Conservation (phyloP, 2,329 filamentous ascomycete species). For the Pezicula carpinea region DNA sequence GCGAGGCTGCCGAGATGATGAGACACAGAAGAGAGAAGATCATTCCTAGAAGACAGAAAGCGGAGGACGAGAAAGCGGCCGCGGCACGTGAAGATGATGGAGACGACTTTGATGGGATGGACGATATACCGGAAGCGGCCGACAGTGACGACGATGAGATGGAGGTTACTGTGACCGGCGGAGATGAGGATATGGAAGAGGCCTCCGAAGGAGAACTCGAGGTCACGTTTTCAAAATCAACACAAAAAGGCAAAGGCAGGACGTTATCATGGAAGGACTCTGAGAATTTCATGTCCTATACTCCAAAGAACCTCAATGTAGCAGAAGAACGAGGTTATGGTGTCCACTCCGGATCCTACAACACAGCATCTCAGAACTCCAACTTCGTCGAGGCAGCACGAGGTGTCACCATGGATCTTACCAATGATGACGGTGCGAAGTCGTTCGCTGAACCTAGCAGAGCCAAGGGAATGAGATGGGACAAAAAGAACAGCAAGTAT, state of each 20-base stretch:
- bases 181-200: conserved; percentile 46
- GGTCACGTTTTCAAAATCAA: conserved; percentile 62
- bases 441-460: conserved; percentile 74
- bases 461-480: conserved; percentile 80
- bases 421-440: conserved; percentile 78
- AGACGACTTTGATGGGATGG: conserved; percentile 19
- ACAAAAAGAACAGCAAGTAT: conserved; percentile 95
- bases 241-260: conserved; percentile 47
- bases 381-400: conserved; percentile 89
- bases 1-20: conserved; percentile 71
- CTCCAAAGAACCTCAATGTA: conserved; percentile 71
- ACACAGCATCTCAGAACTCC: conserved; percentile 43
- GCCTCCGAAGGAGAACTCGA: conserved; percentile 61
- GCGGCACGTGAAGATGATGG: conserved; percentile 31
- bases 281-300: conserved; percentile 96
- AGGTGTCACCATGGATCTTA: conserved; percentile 85
- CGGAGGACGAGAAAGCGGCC: conserved; percentile 36
- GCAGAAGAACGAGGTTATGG: conserved; percentile 92
- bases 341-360: conserved; percentile 72
- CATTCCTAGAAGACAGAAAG: conserved; percentile 44
- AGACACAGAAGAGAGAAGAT: conserved; percentile 66
- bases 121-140: conserved; percentile 18
- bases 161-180: conserved; percentile 28
- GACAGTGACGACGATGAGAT: conserved; percentile 35
- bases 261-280: conserved; percentile 71